Evolutionary conservation across 495 filamentous ascomycete genomes (phyloP).

Genomic region (Trypethelium eluteriae): DNA sequence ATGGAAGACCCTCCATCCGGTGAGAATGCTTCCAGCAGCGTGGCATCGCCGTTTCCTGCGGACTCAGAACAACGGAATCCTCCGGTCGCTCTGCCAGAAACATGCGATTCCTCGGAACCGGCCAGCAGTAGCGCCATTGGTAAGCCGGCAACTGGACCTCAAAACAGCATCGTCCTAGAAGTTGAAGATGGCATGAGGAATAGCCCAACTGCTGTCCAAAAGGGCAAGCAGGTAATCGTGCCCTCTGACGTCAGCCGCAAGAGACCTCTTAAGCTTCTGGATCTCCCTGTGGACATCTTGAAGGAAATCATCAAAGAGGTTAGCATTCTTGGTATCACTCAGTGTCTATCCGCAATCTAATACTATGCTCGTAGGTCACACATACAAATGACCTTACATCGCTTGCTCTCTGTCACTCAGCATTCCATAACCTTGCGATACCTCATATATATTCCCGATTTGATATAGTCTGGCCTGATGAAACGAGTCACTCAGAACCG

Average conservation of each 20-base stretch:
- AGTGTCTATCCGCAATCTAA: background rate
- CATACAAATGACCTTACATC: constrained; percentile 83
- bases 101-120: constrained; percentile 4
- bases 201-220: constrained; percentile 23
- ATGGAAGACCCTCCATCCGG: background rate
- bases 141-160: background rate
- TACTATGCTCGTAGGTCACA: constrained; percentile 51
- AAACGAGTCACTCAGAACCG: constrained; percentile 52
- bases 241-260: constrained; percentile 24
- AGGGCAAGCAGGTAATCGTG: constrained; percentile 28
- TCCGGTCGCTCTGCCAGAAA: background rate
- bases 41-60: background rate
- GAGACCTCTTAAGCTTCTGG: constrained; percentile 51
- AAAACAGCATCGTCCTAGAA: background rate
- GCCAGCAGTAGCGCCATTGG: background rate
- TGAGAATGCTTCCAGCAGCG: background rate
- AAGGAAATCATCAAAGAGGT: constrained; percentile 87
- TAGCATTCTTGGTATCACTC: constrained; percentile 19
- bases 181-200: background rate
- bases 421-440: constrained; percentile 71
- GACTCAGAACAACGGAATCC: background rate
- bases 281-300: constrained; percentile 80
- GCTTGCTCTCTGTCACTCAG: constrained; percentile 73
- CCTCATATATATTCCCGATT: constrained; percentile 88
- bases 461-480: constrained; percentile 90